Conservation (phyloP, 352 stramenopile species). For the Achlya hypogyna region DNA sequence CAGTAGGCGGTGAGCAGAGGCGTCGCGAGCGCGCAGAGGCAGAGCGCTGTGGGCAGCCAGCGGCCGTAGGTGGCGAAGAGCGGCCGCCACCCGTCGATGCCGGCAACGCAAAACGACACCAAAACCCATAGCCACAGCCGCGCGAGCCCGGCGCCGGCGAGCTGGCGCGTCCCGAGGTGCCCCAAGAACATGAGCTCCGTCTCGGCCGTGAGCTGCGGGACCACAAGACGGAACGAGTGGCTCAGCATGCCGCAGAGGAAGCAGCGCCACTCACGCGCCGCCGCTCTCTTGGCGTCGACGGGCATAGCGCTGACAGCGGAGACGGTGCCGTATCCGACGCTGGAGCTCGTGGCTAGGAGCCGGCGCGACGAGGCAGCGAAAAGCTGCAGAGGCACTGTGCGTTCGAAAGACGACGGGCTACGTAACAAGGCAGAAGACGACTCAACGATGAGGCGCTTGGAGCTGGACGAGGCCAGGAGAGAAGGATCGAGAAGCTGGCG, state of each 20-base stretch:
- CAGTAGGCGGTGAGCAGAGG: neutral
- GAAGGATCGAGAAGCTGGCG: too few species aligned
- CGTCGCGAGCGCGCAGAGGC: neutral
- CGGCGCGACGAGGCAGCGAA: too few species aligned
- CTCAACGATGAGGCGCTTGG: too few species aligned
- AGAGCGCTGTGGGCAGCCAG: slow-evolving; percentile 3
- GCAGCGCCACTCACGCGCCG: neutral
- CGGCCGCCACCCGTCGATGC: neutral
- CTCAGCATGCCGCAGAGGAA: neutral
- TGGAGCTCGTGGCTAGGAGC: too few species aligned
- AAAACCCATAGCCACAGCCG: slow-evolving; percentile 1
- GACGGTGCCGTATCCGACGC: too few species aligned
- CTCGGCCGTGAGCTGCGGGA: neutral
- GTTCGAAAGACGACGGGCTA: too few species aligned
- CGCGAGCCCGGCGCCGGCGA: neutral
- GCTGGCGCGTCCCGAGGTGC: neutral
- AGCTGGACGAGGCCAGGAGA: too few species aligned
- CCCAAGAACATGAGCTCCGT: slow-evolving; percentile 11
- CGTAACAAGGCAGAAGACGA: too few species aligned
- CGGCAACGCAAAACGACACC: neutral
- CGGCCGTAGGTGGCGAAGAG: neutral
- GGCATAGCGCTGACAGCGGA: too few species aligned
- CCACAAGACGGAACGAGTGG: neutral
- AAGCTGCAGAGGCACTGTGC: too few species aligned
- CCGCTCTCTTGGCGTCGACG: neutral